Evolutionary conservation across 495 filamentous ascomycete species (phyloP), one percentile per base, ranked within the genome.

Genomic region (Neurospora tetrasperma): DNA sequence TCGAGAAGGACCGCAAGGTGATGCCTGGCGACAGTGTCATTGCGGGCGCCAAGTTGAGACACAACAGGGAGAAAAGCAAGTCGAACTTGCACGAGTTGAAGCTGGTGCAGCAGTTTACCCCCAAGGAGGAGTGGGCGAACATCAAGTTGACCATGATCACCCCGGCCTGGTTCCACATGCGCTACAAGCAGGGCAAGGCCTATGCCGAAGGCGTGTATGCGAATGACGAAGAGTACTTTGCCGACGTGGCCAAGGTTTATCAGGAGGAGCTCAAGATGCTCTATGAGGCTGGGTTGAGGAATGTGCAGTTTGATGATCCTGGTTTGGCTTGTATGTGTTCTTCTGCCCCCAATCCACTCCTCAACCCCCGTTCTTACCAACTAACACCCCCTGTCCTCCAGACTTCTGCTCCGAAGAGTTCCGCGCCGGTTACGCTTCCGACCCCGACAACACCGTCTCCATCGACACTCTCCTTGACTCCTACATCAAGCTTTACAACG

Each of bases 341-440:
- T 31, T 62, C 6, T 20, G 10, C 11, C 20, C 20, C 41, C 41
- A 12, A 42, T 42, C 4, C 11, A 42, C 41, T 12, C 40, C 10
- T 41, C 40, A 9, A 41, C 11, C 11, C 11, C 40, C n/a, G n/a
- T 48, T 11, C 9, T 41, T 9, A 41, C 42, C 39, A 75, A 23
- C 80, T 73, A 12, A 48, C 42, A 4, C 35, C 14, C 8, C 6
- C 41, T 12, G 9, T 31, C 20, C 71, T 31, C 42, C 44, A 91
- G 90, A 94, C 77, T 94, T 94, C 83, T 93, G 91, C 82, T 92
- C 89, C 42, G 84, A 91, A 68, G 89, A 91, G 78, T 92, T 94
- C 87, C 85, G 91, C 14, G 80, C 84, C 20, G 91, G 90, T 16
- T 93, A 89, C 87, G 83, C 85, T 76, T 81, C 86, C 81, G 84